Base-by-base conservation (phyloP, 768 basidiomycete species). In the Neoboletus brunneissimus region DNA sequence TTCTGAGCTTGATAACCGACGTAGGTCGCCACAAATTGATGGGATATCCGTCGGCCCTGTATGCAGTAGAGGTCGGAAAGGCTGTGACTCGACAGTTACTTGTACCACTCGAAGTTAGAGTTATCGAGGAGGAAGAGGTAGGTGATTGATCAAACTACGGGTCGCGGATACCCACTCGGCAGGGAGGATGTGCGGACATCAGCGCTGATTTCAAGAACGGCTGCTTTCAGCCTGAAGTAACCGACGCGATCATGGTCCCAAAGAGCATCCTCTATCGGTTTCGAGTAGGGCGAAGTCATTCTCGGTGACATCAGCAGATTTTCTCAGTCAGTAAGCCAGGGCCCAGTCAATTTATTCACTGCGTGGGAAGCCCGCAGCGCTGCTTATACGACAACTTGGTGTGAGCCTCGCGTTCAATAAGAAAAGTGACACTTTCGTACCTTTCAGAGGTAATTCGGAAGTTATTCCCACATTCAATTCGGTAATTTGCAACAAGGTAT, bases 391-490 rank as follows among this genome's bases (percentile, higher is more conserved):
- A 48, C 27, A 51, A 53, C n/a, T n/a, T n/a, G 49, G 49, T 37
- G 49, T 54, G 27, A 56, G 46, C 35, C 29, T 1, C 10, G 23
- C 13, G n/a, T 47, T 51, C 8, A 15, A 45, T 4, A 32, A 35
- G 8, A 32, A 25, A 35, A 18, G 18, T 18, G 2, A 44, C 22
- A n/a, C 1, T 10, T 42, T 38, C 72, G 50, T 60, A 85, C 84
- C 73, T 85, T 88, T 77, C 79, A 87, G 44, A 87, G 72, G 70
- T 89, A 88, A 71, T 86, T 87, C 45, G 87, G 76, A 12, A 87
- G 76, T 77, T 82, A 31, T 46, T 59, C 41, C 38, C 53, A 44
- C 42, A 35, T 10, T 22, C 31, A 12, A 22, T 57, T 45, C 48
- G 22, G 29, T 10, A 52, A n/a, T 40, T 43, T 43, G 41, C 35